Base-by-base conservation (phyloP, 371 early-diverging fungal species). In the Mortierella sp. region DNA sequence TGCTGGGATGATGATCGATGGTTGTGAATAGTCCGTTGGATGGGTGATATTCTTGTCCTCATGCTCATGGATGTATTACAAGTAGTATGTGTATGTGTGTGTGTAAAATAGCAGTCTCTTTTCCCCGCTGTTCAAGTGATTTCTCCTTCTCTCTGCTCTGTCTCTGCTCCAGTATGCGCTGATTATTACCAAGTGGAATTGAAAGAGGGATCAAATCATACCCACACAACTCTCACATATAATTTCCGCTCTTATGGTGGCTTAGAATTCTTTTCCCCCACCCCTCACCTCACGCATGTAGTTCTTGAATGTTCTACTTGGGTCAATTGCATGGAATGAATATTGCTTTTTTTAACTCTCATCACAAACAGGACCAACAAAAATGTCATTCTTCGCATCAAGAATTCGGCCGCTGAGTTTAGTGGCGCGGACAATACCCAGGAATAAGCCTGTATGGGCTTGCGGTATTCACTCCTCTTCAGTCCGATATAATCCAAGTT, bases 141-240 rank as follows among this genome's bases (percentile, higher is more conserved):
- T 35, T 35, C 20, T 18, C 43, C 18, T 8, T 35, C 43, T 30
- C 54, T n/a, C 51, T 51, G 16, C 39, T 47, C 5, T 64, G 30
- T 12, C 45, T 10, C 35, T 45, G 24, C 24, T 22, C 30, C 40
- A 32, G 43, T 37, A 63, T 35, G 20, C 37, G 24, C 52, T 30
- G 57, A 65, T 63, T 68, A 63, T 68, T 75, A 75, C 75, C 75
- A 75, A 75, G 75, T 75, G 69, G 69, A 75, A 69, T 75, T 68
- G 75, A 75, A 75, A 75, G 75, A 61, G 68, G 75, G 75, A 52
- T 47, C 57, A 64, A 58, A 58, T 39, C 51, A 39, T 10, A 40
- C 28, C 37, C 52, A n/a, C 45, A 11, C 26, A 1, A 9, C 18
- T 12, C 57, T 12, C 40, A 54, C 32, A 47, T 62, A 68, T 16